Base-by-base conservation (phyloP, 768 basidiomycete genomes). In the Hypsizygus marmoreus region DNA sequence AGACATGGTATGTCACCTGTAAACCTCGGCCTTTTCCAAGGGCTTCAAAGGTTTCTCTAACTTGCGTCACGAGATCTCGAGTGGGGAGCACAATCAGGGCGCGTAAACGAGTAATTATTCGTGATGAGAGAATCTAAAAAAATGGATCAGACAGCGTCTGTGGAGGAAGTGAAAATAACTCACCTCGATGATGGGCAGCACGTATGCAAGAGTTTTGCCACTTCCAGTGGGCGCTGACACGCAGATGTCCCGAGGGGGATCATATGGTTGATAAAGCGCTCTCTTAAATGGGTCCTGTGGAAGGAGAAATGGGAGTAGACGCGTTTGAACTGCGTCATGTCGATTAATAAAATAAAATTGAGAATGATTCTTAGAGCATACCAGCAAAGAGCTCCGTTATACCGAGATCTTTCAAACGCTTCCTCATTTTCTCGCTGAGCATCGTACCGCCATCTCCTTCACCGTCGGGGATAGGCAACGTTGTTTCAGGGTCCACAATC, bases 211-310 rank as follows among this genome's bases (percentile, higher is more conserved):
- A 0, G 95, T 99, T 66, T 99, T 99, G 0, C 97, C 97, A 55
- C 94, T 97, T 17, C 97, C 97, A 0, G 97, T 99, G 0, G 97
- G 97, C 1, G 97, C 97, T 6, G 93, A 97, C 10, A 95, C 89
- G 55, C 94, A 95, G 10, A 94, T 77, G 66, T 99, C 97, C 20
- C 76, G 76, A 20, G 84, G 84, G 26, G 80, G 75, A 45, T 77
- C 61, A 55, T 80, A 84, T 0, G 90, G 84, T 32, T 75, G 69
- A 57, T 91, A 91, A 8, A 93, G 64, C 1, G 71, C 63, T 39
- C 70, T 62, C 30, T 75, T 63, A 4, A 63, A 54, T 7, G 61
- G 53, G 13, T 73, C 60, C 37, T 69, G 40, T 12, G 76, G 73
- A 11, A 95, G 76, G 0, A 98, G 73, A 59, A 92, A 82, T 1